A percentile compares a stretch with the other conserved stretches of the same genome.
These are phyloP conservation scores for Proliferodiscus dingleyae DNA, from an alignment of 2,329 filamentous ascomycete genomes.

Conservation along the genomic window DNA sequence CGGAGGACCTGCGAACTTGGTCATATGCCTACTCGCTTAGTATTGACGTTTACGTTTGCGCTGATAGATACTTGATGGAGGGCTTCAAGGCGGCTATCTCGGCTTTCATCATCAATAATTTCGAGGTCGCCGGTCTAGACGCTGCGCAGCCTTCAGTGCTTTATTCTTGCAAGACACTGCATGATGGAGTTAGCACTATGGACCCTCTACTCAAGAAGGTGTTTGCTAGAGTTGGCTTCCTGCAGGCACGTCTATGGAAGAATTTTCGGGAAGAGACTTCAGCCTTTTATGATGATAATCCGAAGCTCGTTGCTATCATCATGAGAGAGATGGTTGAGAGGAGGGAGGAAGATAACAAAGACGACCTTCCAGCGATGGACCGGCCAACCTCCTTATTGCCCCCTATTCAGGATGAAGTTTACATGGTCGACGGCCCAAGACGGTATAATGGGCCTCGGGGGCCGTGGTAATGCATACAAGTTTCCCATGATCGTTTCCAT, in stretches of 20 bases:
- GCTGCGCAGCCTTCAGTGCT: slow-evolving; percentile 34
- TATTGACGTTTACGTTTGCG: slow-evolving; percentile 46
- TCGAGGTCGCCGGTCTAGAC: slow-evolving; percentile 28
- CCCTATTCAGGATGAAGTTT: slow-evolving; percentile 10
- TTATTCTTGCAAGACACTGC: slow-evolving; percentile 39
- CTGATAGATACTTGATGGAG: slow-evolving; percentile 43
- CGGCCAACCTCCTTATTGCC: slow-evolving; percentile 6
- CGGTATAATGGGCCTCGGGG: slow-evolving; percentile 2
- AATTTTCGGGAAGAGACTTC: slow-evolving; percentile 37
- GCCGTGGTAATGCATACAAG: background rate
- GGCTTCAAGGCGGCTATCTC: slow-evolving; percentile 41
- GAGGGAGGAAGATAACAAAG: slow-evolving; percentile 36
- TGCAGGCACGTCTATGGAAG: slow-evolving; percentile 43
- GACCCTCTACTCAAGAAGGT: slow-evolving; percentile 44
- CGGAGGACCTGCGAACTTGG: slow-evolving; percentile 44
- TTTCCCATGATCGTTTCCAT: too few relatives aligned
- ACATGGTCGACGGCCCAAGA: slow-evolving; percentile 6
- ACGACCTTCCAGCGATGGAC: slow-evolving; percentile 44
- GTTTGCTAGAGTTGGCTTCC: slow-evolving; percentile 44
- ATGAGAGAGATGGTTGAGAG: slow-evolving; percentile 43
- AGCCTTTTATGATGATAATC: slow-evolving; percentile 40
- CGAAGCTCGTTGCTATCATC: slow-evolving; percentile 43
- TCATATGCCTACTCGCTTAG: slow-evolving; percentile 42
- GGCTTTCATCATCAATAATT: slow-evolving; percentile 40
- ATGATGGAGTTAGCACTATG: slow-evolving; percentile 38